Evolutionary conservation across 768 basidiomycete genomes (phyloP).

Genomic region (Lactarius sp.): DNA sequence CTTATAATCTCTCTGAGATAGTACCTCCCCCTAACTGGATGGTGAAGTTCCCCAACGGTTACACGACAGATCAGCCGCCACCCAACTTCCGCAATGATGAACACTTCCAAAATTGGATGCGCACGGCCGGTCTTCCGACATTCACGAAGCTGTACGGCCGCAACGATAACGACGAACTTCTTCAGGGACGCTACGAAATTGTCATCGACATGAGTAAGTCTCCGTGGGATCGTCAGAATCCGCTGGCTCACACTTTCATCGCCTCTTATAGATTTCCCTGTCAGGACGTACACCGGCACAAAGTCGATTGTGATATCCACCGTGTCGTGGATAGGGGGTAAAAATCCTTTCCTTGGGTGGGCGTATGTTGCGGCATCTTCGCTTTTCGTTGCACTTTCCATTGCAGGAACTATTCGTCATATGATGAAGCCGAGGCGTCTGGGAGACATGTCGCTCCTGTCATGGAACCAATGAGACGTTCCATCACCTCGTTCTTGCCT

Average conservation of each 20-base stretch:
- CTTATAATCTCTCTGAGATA: conserved; percentile 60
- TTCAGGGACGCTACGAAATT: conserved; percentile 70
- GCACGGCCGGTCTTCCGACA: conserved; percentile 93
- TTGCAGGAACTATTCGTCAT: conserved; percentile 88
- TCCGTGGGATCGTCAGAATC: neutral
- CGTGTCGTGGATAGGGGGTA: conserved; percentile 97
- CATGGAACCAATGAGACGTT: conserved; percentile 64
- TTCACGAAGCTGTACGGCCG: conserved; percentile 94
- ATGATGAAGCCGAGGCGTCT: conserved; percentile 87
- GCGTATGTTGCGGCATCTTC: conserved; percentile 88
- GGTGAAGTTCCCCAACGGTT: conserved; percentile 64
- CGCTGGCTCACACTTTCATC: neutral
- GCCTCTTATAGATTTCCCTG: conserved; percentile 71
- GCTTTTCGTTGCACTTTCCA: conserved; percentile 81
- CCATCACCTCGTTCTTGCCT: neutral
- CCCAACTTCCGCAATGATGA: conserved; percentile 76
- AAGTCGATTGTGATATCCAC: conserved; percentile 97
- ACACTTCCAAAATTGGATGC: conserved; percentile 99
- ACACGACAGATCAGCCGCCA: conserved; percentile 56
- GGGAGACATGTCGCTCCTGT: conserved; percentile 82
- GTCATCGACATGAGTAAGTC: conserved; percentile 75
- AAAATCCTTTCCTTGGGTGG: conserved; percentile 98
- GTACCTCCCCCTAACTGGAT: conserved; percentile 94
- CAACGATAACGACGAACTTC: conserved; percentile 74
- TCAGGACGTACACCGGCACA: conserved; percentile 84